Percentiles rank a stretch among this genome's conserved stretches.
Conservation (phyloP, 352 stramenopile species). For the Pythium dissotocum region DNA sequence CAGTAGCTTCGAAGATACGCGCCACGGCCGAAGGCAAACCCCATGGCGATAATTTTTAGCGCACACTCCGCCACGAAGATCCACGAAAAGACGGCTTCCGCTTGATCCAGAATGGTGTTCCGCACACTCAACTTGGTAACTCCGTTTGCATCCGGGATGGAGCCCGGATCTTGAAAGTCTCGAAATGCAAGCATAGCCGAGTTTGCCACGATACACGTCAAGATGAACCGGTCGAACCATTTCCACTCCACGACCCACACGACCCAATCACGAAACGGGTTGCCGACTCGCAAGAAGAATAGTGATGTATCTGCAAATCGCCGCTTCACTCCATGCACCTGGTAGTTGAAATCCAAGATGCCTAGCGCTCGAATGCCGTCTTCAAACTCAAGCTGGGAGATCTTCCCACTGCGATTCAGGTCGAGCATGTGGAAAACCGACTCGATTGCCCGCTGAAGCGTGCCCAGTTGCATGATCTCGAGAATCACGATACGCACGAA, state of each 20-base stretch:
- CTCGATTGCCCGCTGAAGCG: slow-evolving; percentile 33
- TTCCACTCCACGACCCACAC: slow-evolving; percentile 57
- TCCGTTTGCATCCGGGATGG: slow-evolving; percentile 34
- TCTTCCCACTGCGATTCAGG: slow-evolving; percentile 37
- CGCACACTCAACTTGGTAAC: slow-evolving; percentile 25
- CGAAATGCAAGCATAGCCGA: slow-evolving; percentile 62
- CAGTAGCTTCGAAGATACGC: slow-evolving; percentile 72
- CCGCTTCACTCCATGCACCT: slow-evolving; percentile 46
- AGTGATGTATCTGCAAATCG: slow-evolving; percentile 42
- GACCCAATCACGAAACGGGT: slow-evolving; percentile 36
- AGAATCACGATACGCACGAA: slow-evolving; percentile 40
- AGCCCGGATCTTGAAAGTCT: slow-evolving; percentile 48
- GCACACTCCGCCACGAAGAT: slow-evolving; percentile 76
- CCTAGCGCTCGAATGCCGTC: slow-evolving; percentile 43
- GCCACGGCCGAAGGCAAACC: slow-evolving; percentile 53
- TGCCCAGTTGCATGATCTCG: slow-evolving; percentile 30
- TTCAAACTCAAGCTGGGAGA: slow-evolving; percentile 45
- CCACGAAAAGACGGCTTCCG: slow-evolving; percentile 42
- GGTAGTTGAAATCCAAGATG: slow-evolving; percentile 49
- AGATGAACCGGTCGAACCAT: slow-evolving; percentile 79
- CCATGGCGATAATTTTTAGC: slow-evolving; percentile 83
- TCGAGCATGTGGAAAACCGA: slow-evolving; percentile 43
- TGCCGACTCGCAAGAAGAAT: slow-evolving; percentile 38
- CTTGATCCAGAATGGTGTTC: slow-evolving; percentile 44
- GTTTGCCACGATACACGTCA: slow-evolving; percentile 68